Conservation (phyloP, 495 filamentous ascomycete genomes). For the Penicillium longicatenatum region DNA sequence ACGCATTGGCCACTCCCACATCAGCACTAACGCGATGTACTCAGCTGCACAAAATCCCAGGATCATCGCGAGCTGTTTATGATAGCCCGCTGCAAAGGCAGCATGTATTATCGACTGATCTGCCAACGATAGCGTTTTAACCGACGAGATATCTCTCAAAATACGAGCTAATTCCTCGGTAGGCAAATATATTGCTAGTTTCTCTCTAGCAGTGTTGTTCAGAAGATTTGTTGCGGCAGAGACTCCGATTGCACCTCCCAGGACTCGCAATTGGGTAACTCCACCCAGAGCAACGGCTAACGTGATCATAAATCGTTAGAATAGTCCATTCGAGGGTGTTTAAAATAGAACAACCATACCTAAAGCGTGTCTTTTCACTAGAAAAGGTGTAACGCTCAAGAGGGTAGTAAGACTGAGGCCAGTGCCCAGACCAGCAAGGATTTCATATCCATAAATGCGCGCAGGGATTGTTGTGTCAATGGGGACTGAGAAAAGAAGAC, state of each 20-base stretch:
- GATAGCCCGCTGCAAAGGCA: conserved; percentile 1
- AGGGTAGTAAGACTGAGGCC: conserved; percentile 5
- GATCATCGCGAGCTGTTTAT: conserved; percentile 2
- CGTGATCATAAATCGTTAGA: neutral
- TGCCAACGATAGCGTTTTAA: neutral
- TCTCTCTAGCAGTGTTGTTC: neutral
- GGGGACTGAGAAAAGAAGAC: conserved; percentile 1
- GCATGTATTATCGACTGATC: neutral
- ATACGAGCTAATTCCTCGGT: neutral
- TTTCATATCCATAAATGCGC: conserved; percentile 6
- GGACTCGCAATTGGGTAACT: conserved; percentile 1
- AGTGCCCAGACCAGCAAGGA: neutral
- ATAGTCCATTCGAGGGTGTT: no score
- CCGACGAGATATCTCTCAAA: conserved; percentile 1
- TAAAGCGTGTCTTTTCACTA: neutral
- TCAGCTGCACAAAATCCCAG: conserved; percentile 4
- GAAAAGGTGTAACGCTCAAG: neutral
- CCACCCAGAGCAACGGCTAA: conserved; percentile 1
- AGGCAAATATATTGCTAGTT: neutral
- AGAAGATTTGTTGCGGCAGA: conserved; percentile 3
- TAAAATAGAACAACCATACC: conserved; percentile 6
- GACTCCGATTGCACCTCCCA: conserved; percentile 2
- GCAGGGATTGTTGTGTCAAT: neutral
- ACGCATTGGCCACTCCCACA: conserved; percentile 9
- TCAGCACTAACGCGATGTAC: neutral